Conservation (phyloP, 768 basidiomycete genomes). For the Suillus plorans region DNA sequence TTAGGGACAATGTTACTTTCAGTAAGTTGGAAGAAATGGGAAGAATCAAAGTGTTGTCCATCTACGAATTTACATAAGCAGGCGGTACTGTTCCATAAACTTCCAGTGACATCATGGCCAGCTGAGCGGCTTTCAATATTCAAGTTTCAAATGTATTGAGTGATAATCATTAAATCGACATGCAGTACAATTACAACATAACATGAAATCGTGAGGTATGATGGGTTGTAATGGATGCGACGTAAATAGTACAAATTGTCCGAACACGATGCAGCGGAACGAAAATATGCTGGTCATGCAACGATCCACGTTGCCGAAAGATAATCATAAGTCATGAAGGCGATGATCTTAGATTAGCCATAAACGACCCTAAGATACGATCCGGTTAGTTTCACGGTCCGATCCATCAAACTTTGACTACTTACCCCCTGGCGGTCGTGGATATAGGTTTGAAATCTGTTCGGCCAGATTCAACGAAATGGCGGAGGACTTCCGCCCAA, state of each 20-base stretch:
- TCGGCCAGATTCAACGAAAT: conserved; percentile 71
- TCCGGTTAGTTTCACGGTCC: conserved; percentile 10
- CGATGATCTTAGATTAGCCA: conserved; percentile 30
- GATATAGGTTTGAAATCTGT: conserved; percentile 85
- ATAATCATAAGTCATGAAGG: conserved; percentile 8
- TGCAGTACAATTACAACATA: conserved; percentile 24
- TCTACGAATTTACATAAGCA: conserved; percentile 1
- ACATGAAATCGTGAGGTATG: conserved; percentile 14
- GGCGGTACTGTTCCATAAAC: background rate
- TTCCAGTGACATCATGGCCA: background rate
- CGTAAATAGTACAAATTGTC: conserved; percentile 25
- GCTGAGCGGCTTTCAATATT: background rate
- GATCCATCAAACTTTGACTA: conserved; percentile 5
- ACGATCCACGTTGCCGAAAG: conserved; percentile 31
- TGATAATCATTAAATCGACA: conserved; percentile 19
- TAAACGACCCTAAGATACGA: conserved; percentile 39
- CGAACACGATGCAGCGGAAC: conserved; percentile 22
- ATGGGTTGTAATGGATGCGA: conserved; percentile 19
- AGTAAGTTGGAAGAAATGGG: background rate
- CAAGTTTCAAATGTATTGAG: background rate
- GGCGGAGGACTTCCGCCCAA: conserved; percentile 66
- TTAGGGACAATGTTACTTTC: background rate
- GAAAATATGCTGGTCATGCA: conserved; percentile 14
- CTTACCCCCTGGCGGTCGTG: conserved; percentile 73
- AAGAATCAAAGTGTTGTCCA: background rate